These are phyloP conservation scores for Neoascochyta sp. DNA, from an alignment of 2,329 filamentous ascomycete species.

Conservation along the genomic window DNA sequence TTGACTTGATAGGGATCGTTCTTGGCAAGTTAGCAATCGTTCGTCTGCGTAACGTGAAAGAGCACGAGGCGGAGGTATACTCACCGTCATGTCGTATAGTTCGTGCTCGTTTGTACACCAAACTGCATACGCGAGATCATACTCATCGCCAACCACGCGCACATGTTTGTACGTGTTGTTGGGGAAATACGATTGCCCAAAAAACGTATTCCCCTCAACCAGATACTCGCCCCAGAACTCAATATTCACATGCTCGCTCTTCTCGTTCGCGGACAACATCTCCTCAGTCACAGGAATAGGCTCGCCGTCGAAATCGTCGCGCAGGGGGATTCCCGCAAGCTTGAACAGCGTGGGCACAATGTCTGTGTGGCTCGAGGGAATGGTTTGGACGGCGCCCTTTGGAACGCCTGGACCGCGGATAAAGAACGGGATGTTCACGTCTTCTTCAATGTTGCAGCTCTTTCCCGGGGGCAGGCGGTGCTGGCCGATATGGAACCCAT, in stretches of 20 bases:
- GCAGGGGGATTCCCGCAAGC: slow-evolving; percentile 30
- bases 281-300: slow-evolving; percentile 30
- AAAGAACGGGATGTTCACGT: slow-evolving; percentile 43
- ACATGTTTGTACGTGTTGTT: slow-evolving; percentile 62
- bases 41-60: neutral
- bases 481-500: slow-evolving; percentile 43
- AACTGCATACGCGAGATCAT: slow-evolving; percentile 63
- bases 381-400: slow-evolving; percentile 16
- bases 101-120: slow-evolving; percentile 69
- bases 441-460: slow-evolving; percentile 40
- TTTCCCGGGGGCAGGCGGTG: slow-evolving; percentile 43
- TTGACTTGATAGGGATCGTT: slow-evolving; percentile 31
- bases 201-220: slow-evolving; percentile 16
- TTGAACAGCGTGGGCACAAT: slow-evolving; percentile 40
- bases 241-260: slow-evolving; percentile 40
- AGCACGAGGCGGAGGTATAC: slow-evolving; percentile 13
- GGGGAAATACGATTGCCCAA: neutral
- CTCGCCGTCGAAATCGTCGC: slow-evolving; percentile 38
- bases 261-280: slow-evolving; percentile 3
- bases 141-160: slow-evolving; percentile 52
- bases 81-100: slow-evolving; percentile 59
- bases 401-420: slow-evolving; percentile 40
- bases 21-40: slow-evolving; percentile 4
- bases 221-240: slow-evolving; percentile 42
- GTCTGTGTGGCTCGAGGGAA: slow-evolving; percentile 39